These are phyloP conservation scores for Phylloporus scabripes DNA, from an alignment of 768 basidiomycete genomes.

Conservation along the genomic window DNA sequence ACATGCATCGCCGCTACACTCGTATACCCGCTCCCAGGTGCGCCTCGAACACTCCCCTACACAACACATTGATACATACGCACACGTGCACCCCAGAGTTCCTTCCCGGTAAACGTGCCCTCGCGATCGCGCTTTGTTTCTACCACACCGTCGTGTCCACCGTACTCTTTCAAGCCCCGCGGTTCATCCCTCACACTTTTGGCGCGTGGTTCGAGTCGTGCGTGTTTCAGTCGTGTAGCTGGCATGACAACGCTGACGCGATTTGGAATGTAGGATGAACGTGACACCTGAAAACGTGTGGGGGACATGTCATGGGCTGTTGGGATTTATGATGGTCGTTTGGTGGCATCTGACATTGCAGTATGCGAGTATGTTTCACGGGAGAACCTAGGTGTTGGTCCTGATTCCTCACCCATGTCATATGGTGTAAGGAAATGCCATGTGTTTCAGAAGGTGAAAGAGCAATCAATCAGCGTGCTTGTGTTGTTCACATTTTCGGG, in stretches of 20 bases:
- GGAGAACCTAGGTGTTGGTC: not conserved
- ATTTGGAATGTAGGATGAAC: conserved; percentile 21
- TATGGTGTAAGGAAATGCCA: not conserved
- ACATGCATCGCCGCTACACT: conserved; percentile 59
- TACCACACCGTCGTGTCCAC: conserved; percentile 75
- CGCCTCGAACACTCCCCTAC: conserved; percentile 14
- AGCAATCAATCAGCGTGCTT: not conserved
- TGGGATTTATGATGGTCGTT: conserved; percentile 64
- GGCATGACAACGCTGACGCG: not conserved
- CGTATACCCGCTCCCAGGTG: conserved; percentile 69
- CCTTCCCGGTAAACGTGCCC: conserved; percentile 77
- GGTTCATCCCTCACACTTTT: conserved; percentile 73
- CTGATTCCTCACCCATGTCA: not conserved
- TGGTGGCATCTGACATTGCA: conserved; percentile 82
- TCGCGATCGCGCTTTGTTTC: conserved; percentile 69
- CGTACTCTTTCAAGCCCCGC: conserved; percentile 66
- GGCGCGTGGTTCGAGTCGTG: conserved; percentile 58
- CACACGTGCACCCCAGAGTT: conserved; percentile 47
- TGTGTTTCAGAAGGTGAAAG: too few relatives aligned
- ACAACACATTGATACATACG: not conserved
- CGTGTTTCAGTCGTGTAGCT: conserved; percentile 24
- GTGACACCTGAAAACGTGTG: conserved; percentile 70
- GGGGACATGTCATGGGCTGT: conserved; percentile 66
- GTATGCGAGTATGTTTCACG: conserved; percentile 38
- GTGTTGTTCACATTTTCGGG: not conserved